Evolutionary conservation across 495 filamentous ascomycete species (phyloP).

Genomic region (Penicillium steckii): DNA sequence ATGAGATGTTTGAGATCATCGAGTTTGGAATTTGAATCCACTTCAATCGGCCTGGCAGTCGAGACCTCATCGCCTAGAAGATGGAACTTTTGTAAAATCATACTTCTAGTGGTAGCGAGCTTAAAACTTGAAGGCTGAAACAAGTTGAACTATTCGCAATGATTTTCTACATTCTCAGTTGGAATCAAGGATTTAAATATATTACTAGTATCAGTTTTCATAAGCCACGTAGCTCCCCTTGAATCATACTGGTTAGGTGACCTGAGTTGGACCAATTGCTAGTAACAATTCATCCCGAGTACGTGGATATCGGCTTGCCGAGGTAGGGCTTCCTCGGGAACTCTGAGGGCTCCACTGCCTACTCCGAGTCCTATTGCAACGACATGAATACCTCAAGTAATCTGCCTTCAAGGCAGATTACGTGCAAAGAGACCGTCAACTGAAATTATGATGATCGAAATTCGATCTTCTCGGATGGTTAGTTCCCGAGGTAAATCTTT

Average conservation of each 20-base stretch:
- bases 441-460: too few species aligned
- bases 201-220: neutral
- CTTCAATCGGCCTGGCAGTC: slow-evolving; percentile 34
- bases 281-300: too few species aligned
- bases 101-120: slow-evolving; percentile 35
- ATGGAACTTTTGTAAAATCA: slow-evolving; percentile 13
- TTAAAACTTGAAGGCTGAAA: too few species aligned
- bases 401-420: too few species aligned
- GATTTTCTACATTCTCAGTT: neutral
- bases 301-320: neutral
- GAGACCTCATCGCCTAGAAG: slow-evolving; percentile 32
- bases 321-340: neutral
- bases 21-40: slow-evolving; percentile 28
- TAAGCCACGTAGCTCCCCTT: neutral
- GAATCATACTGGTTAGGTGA: neutral
- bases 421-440: too few species aligned
- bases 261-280: too few species aligned
- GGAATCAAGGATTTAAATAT: neutral
- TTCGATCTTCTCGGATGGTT: too few species aligned
- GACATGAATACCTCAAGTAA: too few species aligned
- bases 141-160: neutral
- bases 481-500: too few species aligned
- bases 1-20: slow-evolving; percentile 36
- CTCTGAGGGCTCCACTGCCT: neutral
- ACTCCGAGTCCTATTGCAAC: too few species aligned